A percentile compares a stretch with the other conserved stretches of the same genome.
These are phyloP conservation scores for Paraphoma sp. DNA, from an alignment of 2,329 filamentous ascomycete genomes.

Conservation along the genomic window DNA sequence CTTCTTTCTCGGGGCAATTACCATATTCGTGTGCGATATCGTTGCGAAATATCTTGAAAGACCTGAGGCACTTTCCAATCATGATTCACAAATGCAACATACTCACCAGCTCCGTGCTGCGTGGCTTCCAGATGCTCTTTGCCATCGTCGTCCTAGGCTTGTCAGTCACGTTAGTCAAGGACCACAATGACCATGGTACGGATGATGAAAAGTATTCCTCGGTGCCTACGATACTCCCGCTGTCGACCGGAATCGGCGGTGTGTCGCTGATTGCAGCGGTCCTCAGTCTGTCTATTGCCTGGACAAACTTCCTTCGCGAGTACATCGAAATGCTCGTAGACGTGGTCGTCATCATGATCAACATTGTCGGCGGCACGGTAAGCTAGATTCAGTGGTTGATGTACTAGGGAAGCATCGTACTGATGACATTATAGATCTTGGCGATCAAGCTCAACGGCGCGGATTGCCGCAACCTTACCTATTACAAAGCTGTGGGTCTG, in stretches of 20 bases:
- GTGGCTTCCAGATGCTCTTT: slow-evolving; percentile 24
- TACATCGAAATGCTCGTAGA: slow-evolving; percentile 26
- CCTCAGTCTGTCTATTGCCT: slow-evolving; percentile 18
- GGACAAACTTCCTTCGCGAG: slow-evolving; percentile 16
- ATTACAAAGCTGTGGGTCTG: neutral
- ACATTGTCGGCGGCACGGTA: slow-evolving; percentile 30
- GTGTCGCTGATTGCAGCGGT: slow-evolving; percentile 17
- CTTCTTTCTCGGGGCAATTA: neutral
- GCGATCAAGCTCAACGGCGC: slow-evolving; percentile 12
- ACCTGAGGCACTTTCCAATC: neutral
- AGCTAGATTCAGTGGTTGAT: too few species aligned
- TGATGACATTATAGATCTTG: too few species aligned
- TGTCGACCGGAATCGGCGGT: slow-evolving; percentile 9
- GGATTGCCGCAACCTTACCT: slow-evolving; percentile 7
- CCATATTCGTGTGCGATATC: neutral
- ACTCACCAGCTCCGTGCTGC: slow-evolving; percentile 16
- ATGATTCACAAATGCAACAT: neutral
- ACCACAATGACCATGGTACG: slow-evolving; percentile 4
- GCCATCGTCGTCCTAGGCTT: slow-evolving; percentile 20
- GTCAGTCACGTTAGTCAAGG: slow-evolving; percentile 19
- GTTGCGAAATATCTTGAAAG: too few species aligned
- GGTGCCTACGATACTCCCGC: slow-evolving; percentile 2
- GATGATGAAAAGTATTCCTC: neutral
- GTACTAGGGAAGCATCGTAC: too few species aligned
- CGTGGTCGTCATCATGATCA: slow-evolving; percentile 14